Percentiles rank a stretch among this genome's conserved stretches.
Conservation (phyloP, 768 basidiomycete genomes). For the Trametes sanguinea region DNA sequence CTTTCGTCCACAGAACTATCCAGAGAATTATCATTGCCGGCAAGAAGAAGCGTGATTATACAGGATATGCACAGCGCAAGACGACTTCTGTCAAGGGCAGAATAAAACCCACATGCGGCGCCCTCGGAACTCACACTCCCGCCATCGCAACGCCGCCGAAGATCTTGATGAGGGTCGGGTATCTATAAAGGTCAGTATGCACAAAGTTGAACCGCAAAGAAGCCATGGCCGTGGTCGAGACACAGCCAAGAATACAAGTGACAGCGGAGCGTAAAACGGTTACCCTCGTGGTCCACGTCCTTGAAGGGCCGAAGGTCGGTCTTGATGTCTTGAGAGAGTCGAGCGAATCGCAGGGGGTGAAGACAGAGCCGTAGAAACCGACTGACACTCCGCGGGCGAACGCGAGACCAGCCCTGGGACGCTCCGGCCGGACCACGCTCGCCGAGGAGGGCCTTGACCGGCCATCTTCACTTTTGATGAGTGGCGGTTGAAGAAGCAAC, state of each 20-base stretch:
- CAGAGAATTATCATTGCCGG: neutral
- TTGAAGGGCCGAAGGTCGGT: neutral
- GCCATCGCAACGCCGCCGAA: neutral
- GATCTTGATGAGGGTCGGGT: neutral
- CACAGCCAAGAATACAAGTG: neutral
- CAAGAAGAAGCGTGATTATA: neutral
- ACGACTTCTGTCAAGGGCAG: too few relatives aligned
- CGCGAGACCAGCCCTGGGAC: neutral
- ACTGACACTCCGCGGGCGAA: neutral
- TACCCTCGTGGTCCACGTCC: slow-evolving; percentile 1
- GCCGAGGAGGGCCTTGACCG: slow-evolving; percentile 11
- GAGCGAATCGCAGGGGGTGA: neutral
- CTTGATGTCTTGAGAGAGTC: neutral
- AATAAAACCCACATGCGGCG: too few relatives aligned
- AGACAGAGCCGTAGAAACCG: neutral
- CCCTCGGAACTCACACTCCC: neutral
- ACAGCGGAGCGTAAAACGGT: neutral
- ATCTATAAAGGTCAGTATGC: slow-evolving; percentile 12
- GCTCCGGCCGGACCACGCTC: slow-evolving; percentile 1
- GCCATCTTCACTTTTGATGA: neutral
- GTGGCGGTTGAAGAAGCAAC: neutral
- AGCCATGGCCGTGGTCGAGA: neutral
- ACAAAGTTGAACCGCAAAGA: neutral
- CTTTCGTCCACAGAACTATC: too few relatives aligned
- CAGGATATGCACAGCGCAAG: neutral